Evolutionary conservation across 345 rosid genomes (phyloP), one percentile per base, ranked within the genome.

Genomic region (Salix dunnii): DNA sequence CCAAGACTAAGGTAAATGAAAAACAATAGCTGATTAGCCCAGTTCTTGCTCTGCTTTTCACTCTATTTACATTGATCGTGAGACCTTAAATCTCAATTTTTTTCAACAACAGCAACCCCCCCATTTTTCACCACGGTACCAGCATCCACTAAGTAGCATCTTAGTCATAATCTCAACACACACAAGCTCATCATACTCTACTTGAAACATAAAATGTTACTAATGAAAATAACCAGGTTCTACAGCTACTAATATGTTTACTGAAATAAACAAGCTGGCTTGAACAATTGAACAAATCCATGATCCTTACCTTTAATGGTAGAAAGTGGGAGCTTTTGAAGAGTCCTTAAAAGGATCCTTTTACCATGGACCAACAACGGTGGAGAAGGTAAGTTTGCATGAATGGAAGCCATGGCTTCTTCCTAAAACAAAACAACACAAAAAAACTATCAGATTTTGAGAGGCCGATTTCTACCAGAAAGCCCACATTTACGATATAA

Each of bases 321-420:
- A 65, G 87, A 85, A 72, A 82, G 74, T 62, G 88, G 80, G 18
- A 80, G 82, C 72, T 77, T 88, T 67, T 76, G 88, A 81, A 69
- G 30, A 76, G 86, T 65, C 63, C 68, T 62, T 85, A 82, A 85
- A 82, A 77, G 81, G 72, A 85, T 79, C 75, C 77, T 85, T 75
- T 88, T 83, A 60, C 76, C 84, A 25, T 76, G 84, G 14, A 85
- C 77, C 78, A 82, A 28, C 71, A 90, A 79, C 78, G 87, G 80
- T 6, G 92, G 77, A 72, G 74, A 46, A 76, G 85, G 80, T 79
- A 88, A 77, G 77, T 27, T 80, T 61, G 90, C 86, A 74, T 86
- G 53, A n/a, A 91, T 65, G 13, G 94, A 88, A 85, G 93, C 90
- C 97, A 90, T 91, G 46, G 28, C 33, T 12, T 79, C 73, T 84